Evolutionary conservation across 2,329 filamentous ascomycete genomes (phyloP).

Genomic region (Ceratocystis variospora): DNA sequence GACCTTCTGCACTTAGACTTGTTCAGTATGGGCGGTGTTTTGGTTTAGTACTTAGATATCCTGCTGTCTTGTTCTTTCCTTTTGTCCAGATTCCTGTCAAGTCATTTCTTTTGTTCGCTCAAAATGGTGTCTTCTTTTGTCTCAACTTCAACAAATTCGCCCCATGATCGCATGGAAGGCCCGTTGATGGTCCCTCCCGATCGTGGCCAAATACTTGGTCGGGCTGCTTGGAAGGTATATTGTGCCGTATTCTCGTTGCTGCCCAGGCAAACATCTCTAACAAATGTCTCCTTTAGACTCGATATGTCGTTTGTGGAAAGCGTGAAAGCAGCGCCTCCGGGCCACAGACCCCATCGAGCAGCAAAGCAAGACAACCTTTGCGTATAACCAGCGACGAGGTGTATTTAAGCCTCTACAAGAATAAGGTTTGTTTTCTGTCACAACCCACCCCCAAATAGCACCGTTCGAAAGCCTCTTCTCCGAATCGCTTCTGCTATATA

Average conservation of each 20-base stretch:
- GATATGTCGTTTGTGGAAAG: slow-evolving; percentile 44
- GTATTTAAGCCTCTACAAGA: slow-evolving; percentile 41
- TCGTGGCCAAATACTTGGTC: slow-evolving; percentile 36
- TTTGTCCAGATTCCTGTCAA: not conserved
- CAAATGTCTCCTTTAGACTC: slow-evolving; percentile 30
- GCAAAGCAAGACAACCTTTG: slow-evolving; percentile 26
- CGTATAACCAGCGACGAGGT: slow-evolving; percentile 26
- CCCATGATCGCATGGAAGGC: slow-evolving; percentile 31
- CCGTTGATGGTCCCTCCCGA: slow-evolving; percentile 39
- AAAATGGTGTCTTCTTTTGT: slow-evolving; percentile 5
- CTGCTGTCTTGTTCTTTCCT: not conserved
- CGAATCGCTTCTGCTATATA: too few species aligned
- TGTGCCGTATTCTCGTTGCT: not conserved
- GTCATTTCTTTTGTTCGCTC: not conserved
- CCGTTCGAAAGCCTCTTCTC: accelerated
- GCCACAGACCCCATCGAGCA: slow-evolving; percentile 28
- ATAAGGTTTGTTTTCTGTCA: slow-evolving; percentile 32
- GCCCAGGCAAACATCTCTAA: slow-evolving; percentile 1
- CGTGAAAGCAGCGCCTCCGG: slow-evolving; percentile 15
- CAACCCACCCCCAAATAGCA: not conserved
- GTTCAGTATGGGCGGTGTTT: slow-evolving; percentile 42
- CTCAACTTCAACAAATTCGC: slow-evolving; percentile 20
- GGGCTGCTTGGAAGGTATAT: slow-evolving; percentile 39
- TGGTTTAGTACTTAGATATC: slow-evolving; percentile 51
- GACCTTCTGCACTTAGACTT: not conserved